Percentiles rank a stretch among this genome's conserved stretches.
Conservation (phyloP, 208 protist species). For the Leishmania tropica region DNA sequence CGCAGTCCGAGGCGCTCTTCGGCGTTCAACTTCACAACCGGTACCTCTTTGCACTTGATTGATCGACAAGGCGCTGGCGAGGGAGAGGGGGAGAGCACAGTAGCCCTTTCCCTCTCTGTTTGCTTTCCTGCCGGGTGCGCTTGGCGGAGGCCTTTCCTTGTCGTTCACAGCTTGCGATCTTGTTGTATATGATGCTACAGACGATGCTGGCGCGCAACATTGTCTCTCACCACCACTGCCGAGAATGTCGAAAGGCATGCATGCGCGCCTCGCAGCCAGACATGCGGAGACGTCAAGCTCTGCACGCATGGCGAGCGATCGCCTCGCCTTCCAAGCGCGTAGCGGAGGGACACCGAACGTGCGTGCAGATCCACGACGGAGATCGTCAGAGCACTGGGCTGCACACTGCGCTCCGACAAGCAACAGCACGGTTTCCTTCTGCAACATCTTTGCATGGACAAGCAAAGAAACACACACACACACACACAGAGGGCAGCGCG, state of each 20-base stretch:
- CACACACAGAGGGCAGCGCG: no score
- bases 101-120: background rate
- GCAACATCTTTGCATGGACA: background rate
- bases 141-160: background rate
- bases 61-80: background rate
- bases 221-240: background rate
- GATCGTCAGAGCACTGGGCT: background rate
- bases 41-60: conserved; percentile 89
- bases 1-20: conserved; percentile 79
- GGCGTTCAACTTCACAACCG: conserved; percentile 90
- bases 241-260: background rate
- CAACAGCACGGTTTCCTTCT: background rate
- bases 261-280: background rate
- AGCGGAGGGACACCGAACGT: background rate
- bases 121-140: background rate
- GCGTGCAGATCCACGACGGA: background rate
- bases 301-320: background rate
- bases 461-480: background rate
- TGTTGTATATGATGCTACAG: background rate
- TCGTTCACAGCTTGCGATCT: background rate
- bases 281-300: background rate
- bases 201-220: background rate
- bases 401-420: background rate
- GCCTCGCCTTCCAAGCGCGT: background rate
- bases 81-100: no score